Conservation (phyloP, 2,329 filamentous ascomycete genomes). For the Nemania sp. region DNA sequence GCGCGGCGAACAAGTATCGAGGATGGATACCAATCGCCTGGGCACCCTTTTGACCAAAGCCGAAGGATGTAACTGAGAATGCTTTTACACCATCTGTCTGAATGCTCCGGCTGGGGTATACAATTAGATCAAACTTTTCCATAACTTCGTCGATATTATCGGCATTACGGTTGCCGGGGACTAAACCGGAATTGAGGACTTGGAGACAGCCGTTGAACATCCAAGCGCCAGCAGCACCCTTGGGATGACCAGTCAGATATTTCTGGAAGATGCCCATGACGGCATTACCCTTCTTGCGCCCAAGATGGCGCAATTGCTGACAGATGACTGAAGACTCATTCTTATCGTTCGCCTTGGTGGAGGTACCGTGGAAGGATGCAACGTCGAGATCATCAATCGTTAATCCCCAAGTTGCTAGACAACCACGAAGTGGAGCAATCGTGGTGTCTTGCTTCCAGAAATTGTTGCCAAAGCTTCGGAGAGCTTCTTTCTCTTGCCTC, state of each 20-base stretch:
- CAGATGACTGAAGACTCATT: conserved; percentile 98
- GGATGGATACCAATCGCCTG: conserved; percentile 98
- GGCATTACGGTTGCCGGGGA: conserved; percentile 96
- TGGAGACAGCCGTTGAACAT: conserved; percentile 99
- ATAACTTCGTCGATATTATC: conserved; percentile 97
- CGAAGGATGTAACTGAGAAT: conserved; percentile 98
- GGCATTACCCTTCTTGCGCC: conserved; percentile 95
- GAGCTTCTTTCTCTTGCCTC: conserved; percentile 92
- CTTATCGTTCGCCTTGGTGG: conserved; percentile 98
- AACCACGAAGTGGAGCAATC: conserved; percentile 95
- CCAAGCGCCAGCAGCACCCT: conserved; percentile 99
- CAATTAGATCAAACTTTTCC: conserved; percentile 98
- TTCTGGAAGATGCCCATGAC: conserved; percentile 99
- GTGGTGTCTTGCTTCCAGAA: conserved; percentile 98
- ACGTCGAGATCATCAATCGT: conserved; percentile 96
- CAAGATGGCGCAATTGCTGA: conserved; percentile 94
- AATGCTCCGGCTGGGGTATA: conserved; percentile 93
- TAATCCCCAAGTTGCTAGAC: conserved; percentile 96
- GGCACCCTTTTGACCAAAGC: conserved; percentile 98
- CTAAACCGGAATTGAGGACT: conserved; percentile 91
- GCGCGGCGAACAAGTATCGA: conserved; percentile 91
- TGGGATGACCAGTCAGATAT: conserved; percentile 97
- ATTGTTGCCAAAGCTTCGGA: conserved; percentile 93
- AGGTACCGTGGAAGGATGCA: conserved; percentile 98
- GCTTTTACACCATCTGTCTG: conserved; percentile 99